phyloP scores from a whole-genome alignment of 2,329 filamentous ascomycete species.

The Diatrype stigma region DNA sequence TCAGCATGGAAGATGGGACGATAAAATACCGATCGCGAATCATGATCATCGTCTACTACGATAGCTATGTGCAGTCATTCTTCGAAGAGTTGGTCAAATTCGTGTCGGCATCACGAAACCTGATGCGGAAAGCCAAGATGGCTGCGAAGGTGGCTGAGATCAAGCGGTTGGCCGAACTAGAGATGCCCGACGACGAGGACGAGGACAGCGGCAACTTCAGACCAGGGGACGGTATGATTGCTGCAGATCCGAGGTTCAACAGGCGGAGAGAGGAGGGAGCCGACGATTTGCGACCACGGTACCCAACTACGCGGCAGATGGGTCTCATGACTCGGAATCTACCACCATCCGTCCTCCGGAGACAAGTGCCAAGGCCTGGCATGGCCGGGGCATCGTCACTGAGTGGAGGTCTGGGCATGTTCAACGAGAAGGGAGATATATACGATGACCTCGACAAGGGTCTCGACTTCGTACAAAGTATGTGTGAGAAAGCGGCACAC shows the following conservation, averaged over 20 bases:
- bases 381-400: conserved; percentile 6
- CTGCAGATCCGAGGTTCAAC: conserved; percentile 12
- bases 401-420: conserved; percentile 19
- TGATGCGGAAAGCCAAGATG: conserved; percentile 85
- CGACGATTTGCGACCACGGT: conserved; percentile 31
- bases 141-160: conserved; percentile 69
- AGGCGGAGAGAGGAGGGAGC: conserved; percentile 7
- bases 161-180: conserved; percentile 55
- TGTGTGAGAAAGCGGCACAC: conserved; percentile 83
- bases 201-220: conserved; percentile 28
- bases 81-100: conserved; percentile 81
- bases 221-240: conserved; percentile 20
- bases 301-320: conserved; percentile 35
- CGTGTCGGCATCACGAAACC: conserved; percentile 74
- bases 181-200: conserved; percentile 48
- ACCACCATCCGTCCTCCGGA: conserved; percentile 16
- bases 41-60: conserved; percentile 88
- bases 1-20: conserved; percentile 43
- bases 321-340: conserved; percentile 21
- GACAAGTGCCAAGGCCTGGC: conserved; percentile 22
- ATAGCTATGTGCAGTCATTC: conserved; percentile 76
- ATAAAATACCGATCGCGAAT: conserved; percentile 64
- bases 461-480: conserved; percentile 72
- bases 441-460: conserved; percentile 75
- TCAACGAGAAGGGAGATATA: conserved; percentile 39